A percentile compares a stretch with the other conserved stretches of the same genome.
These are phyloP conservation scores for Skeletonema menzelii DNA, from an alignment of 108 stramenopile species.

Conservation along the genomic window DNA sequence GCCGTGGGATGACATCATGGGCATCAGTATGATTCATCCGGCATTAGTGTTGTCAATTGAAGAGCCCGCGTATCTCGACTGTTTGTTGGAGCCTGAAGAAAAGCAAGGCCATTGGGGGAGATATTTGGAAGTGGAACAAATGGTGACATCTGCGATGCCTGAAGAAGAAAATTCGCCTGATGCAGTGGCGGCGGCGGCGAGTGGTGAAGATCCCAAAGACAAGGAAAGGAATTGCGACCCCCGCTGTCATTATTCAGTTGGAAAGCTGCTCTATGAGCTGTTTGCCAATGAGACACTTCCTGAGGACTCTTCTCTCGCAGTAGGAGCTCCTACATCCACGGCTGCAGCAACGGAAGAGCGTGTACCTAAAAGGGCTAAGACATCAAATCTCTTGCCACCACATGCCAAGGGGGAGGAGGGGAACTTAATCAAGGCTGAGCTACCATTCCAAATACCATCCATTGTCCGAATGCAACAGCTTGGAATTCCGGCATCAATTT, in stretches of 20 bases:
- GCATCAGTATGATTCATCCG: constrained; percentile 34
- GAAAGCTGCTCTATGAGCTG: constrained; percentile 8
- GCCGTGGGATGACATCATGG: constrained; percentile 9
- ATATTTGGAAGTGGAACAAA: constrained; percentile 9
- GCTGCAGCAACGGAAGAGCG: neutral
- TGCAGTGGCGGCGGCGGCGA: too few species aligned
- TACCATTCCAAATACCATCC: neutral
- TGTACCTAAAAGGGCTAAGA: neutral
- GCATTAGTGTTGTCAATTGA: constrained; percentile 6
- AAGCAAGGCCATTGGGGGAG: neutral
- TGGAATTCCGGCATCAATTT: constrained; percentile 17
- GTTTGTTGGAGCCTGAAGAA: neutral
- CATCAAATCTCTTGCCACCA: neutral
- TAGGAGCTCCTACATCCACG: too few species aligned
- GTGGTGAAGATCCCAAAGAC: neutral
- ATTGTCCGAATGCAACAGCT: neutral
- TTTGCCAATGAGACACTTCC: constrained; percentile 6
- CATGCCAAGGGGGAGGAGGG: too few species aligned
- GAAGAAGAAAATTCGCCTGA: neutral
- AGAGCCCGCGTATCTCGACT: constrained; percentile 13
- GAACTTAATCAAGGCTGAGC: neutral
- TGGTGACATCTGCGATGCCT: neutral
- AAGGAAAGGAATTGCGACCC: neutral
- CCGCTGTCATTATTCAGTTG: constrained; percentile 17
- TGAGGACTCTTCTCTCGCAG: neutral